phyloP scores from a whole-genome alignment of 2,329 filamentous ascomycete genomes.

The Hypomyces rosellus region DNA sequence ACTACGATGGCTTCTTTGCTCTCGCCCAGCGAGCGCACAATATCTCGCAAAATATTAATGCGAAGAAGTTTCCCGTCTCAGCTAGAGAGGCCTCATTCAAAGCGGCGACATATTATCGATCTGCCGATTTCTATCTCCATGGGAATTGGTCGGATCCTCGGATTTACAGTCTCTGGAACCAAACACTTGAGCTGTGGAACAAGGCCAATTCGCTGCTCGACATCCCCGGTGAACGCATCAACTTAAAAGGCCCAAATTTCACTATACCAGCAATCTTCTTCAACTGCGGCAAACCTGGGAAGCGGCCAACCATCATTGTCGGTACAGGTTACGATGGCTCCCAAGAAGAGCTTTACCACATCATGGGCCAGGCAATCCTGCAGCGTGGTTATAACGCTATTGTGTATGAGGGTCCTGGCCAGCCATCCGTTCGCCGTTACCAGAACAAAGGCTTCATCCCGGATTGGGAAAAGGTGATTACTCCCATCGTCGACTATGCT shows the following conservation, averaged over 20 bases:
- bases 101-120: conserved; percentile 35
- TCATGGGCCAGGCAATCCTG: conserved; percentile 25
- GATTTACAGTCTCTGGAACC: conserved; percentile 30
- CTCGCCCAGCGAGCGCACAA: conserved; percentile 15
- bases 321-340: conserved; percentile 35
- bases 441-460: conserved; percentile 38
- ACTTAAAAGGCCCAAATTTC: conserved; percentile 25
- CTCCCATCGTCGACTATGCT: conserved; percentile 34
- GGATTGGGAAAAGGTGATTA: conserved; percentile 37
- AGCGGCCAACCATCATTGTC: conserved; percentile 31
- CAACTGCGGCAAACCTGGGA: conserved; percentile 12
- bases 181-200: conserved; percentile 31
- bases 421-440: conserved; percentile 33
- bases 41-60: conserved; percentile 13
- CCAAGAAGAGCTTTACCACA: conserved; percentile 36
- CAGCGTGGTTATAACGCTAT: conserved; percentile 34
- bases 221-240: conserved; percentile 26
- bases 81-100: conserved; percentile 27
- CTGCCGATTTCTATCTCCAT: conserved; percentile 36
- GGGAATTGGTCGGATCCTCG: conserved; percentile 33
- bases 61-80: conserved; percentile 16
- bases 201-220: conserved; percentile 29
- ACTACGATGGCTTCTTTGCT: conserved; percentile 14
- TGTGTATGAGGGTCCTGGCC: conserved; percentile 41
- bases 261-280: conserved; percentile 29